A percentile compares a stretch with the other conserved stretches of the same genome.
These are phyloP conservation scores for Bullera alba DNA, from an alignment of 768 basidiomycete species.

Conservation along the genomic window DNA sequence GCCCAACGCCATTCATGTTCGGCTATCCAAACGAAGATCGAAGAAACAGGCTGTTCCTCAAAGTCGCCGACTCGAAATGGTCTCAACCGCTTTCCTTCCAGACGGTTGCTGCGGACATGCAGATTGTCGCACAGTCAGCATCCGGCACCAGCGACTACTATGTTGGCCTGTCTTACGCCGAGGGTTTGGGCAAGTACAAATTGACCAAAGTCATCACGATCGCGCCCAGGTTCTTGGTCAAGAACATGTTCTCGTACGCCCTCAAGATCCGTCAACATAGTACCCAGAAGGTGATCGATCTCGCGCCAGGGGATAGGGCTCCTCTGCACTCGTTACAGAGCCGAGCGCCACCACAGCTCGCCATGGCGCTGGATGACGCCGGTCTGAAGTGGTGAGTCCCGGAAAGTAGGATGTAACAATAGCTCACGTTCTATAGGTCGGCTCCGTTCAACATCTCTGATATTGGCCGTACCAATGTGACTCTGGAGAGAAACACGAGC, in stretches of 20 bases:
- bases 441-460: constrained; percentile 85
- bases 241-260: constrained; percentile 63
- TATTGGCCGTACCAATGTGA: constrained; percentile 58
- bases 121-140: constrained; percentile 63
- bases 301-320: constrained; percentile 63
- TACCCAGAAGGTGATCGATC: constrained; percentile 54
- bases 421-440: constrained; percentile 56
- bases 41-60: constrained; percentile 76
- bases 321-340: constrained; percentile 62
- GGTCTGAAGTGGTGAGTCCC: constrained; percentile 51
- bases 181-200: constrained; percentile 96
- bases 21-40: constrained; percentile 68
- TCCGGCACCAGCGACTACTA: constrained; percentile 60
- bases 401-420: background rate
- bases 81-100: constrained; percentile 90
- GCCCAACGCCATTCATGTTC: constrained; percentile 72
- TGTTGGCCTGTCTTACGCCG: constrained; percentile 81
- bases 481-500: constrained; percentile 16
- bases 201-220: constrained; percentile 87
- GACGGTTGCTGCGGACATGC: constrained; percentile 82
- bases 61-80: constrained; percentile 75
- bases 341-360: constrained; percentile 62
- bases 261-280: constrained; percentile 83
- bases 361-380: constrained; percentile 76
- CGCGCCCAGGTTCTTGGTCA: constrained; percentile 81